Percentiles rank a stretch among this genome's conserved stretches.
phyloP scores from a whole-genome alignment of 495 filamentous ascomycete species.

The Penicillium cosmopolitanum region DNA sequence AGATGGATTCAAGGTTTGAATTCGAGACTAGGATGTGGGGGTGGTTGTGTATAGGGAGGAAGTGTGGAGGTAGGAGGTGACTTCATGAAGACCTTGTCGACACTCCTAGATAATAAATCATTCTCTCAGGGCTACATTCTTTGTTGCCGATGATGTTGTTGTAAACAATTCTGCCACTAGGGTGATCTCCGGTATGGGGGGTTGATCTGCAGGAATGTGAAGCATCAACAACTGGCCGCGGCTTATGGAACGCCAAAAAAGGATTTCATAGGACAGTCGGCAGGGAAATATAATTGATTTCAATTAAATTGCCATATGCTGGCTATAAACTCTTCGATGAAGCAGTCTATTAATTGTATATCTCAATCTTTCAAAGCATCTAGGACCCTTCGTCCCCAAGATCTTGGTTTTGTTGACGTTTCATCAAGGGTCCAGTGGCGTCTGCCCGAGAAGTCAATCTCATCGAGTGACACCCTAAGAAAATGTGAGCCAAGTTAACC shows the following conservation, averaged over 20 bases:
- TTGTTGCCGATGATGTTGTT: background rate
- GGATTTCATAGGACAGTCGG: background rate
- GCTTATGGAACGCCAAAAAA: background rate
- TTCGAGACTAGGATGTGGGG: background rate
- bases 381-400: slow-evolving; percentile 1
- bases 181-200: slow-evolving; percentile 8
- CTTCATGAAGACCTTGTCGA: background rate
- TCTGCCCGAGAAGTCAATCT: slow-evolving; percentile 6
- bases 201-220: slow-evolving; percentile 5
- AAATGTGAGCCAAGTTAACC: background rate
- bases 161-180: background rate
- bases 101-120: background rate
- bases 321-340: background rate
- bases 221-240: background rate
- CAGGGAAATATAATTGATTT: background rate
- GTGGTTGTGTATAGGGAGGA: background rate
- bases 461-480: slow-evolving; percentile 2
- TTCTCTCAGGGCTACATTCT: slow-evolving; percentile 1
- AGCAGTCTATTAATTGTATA: background rate
- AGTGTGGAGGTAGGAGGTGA: background rate
- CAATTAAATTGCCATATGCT: background rate
- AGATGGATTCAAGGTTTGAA: background rate
- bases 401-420: background rate
- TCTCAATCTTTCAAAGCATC: background rate
- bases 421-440: background rate